A percentile compares a stretch with the other conserved stretches of the same genome.
phyloP scores from a whole-genome alignment of 345 rosid genomes.

The Melastoma malabathricum region DNA sequence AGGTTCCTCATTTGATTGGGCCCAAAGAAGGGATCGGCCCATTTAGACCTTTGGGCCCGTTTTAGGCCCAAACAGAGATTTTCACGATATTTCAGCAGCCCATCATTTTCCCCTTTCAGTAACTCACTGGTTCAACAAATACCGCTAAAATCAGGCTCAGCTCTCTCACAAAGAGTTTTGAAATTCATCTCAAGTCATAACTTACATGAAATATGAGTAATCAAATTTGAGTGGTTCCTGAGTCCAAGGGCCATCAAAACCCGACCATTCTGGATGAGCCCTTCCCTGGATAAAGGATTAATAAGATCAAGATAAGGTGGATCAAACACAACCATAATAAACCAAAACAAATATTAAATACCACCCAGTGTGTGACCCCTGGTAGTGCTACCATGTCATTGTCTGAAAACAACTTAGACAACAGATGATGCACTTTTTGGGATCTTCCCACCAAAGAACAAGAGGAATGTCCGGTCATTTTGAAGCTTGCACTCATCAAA shows the following conservation, averaged over 20 bases:
- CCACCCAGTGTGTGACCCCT: constrained; percentile 37
- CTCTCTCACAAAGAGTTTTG: not conserved
- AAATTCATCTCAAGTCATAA: constrained; percentile 4
- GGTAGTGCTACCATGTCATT: constrained; percentile 78
- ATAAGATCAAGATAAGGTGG: not conserved
- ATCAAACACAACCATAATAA: not conserved
- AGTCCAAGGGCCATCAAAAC: constrained; percentile 98
- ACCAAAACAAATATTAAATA: constrained; percentile 1
- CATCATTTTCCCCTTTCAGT: constrained; percentile 64
- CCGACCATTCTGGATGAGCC: constrained; percentile 88
- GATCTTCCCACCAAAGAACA: constrained; percentile 1
- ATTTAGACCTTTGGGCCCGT: no score
- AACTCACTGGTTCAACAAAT: constrained; percentile 36
- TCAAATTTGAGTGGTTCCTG: constrained; percentile 83
- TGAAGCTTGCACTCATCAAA: not conserved
- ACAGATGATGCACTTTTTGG: no score
- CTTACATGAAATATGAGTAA: constrained; percentile 88
- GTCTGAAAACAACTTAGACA: constrained; percentile 25
- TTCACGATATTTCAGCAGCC: no score
- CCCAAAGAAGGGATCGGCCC: not conserved
- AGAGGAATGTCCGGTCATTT: not conserved
- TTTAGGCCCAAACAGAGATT: not conserved
- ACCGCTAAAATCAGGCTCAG: not conserved
- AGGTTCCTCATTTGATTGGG: no score
- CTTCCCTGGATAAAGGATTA: constrained; percentile 45